phyloP scores from a whole-genome alignment of 2,329 filamentous ascomycete species.

The Trichocomaceae sp. region DNA sequence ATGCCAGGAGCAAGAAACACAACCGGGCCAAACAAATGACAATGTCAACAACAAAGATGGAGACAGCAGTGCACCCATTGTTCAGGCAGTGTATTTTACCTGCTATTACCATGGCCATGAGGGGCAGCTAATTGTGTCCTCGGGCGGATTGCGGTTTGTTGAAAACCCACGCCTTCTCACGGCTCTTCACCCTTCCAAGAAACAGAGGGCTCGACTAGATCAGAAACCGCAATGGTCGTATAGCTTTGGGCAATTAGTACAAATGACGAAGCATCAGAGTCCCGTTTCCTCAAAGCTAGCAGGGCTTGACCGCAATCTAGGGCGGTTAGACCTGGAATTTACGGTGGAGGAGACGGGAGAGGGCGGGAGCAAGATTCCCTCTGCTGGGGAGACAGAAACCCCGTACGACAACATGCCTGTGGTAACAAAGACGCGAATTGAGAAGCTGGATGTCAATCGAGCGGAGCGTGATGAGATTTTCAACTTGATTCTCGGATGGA shows the following conservation, averaged over 20 bases:
- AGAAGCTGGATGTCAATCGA: slow-evolving; percentile 11
- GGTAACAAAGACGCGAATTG: slow-evolving; percentile 2
- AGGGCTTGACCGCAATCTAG: slow-evolving; percentile 3
- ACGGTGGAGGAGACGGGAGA: neutral
- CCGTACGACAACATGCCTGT: neutral
- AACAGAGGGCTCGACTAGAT: neutral
- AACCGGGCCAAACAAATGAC: neutral
- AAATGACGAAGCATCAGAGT: slow-evolving; percentile 8
- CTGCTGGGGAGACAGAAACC: neutral
- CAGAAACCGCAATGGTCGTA: slow-evolving; percentile 12
- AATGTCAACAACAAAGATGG: neutral
- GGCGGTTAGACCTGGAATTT: slow-evolving; percentile 10
- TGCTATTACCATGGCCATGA: slow-evolving; percentile 7
- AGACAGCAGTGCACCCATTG: neutral
- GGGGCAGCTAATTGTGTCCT: slow-evolving; percentile 10
- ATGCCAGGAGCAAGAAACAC: neutral
- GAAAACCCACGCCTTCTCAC: slow-evolving; percentile 6
- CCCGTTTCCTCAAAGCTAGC: slow-evolving; percentile 2
- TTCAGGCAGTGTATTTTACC: neutral
- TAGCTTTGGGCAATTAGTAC: slow-evolving; percentile 4
- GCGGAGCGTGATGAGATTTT: slow-evolving; percentile 21
- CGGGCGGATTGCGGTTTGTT: slow-evolving; percentile 12
- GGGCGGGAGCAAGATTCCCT: neutral
- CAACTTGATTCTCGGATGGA: slow-evolving; percentile 21
- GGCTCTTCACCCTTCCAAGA: neutral